Evolutionary conservation across 139 green algal genomes (phyloP), one percentile per base, ranked within the genome.

Genomic region (Bryopsis sp.): DNA sequence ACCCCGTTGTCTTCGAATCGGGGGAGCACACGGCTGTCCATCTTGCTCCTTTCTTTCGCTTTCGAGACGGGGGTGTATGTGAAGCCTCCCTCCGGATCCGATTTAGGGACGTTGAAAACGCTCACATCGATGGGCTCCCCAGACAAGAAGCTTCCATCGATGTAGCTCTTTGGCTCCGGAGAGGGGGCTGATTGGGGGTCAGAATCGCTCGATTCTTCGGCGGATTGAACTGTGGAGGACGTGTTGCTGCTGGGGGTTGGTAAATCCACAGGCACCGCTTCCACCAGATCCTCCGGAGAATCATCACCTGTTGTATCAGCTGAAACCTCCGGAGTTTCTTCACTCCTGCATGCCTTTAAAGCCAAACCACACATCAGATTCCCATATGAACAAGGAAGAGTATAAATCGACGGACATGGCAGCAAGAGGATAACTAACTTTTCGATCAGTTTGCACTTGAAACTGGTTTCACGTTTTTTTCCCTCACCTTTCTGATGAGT

Each of bases 271-370:
- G 43, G 15, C 19, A 19, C 43, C 43, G 19, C 19, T 54, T 19
- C 43, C 19, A 11, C 11, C 43, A 26, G 43, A 19, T 54, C 15
- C 43, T 26, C 43, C 11, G 15, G 15, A 26, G 43, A 26, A 11
- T 54, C 15, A 54, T 54, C 15, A 54, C 19, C 43, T 54, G 43
- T 54, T 11, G 11, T 19, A 54, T 19, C 11, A 19, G 15, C 19
- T 54, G 43, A 26, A 19, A 26, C 11, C 19, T 19, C 43, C 19
- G 11, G 15, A 54, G 43, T 54, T 54, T 54, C 43, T 54, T 54
- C 43, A 54, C 43, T 54, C 15, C 43, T 54, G n/a, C 50, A 61
- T 61, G 31, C n/a, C 15, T 61, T 61, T 61, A 24, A 26, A 29
- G n/a, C 11, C 11, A 11, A 50, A 50, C 43, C 11, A 26, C 43